These are phyloP conservation scores for Diaporthe sp. DNA, from an alignment of 2,329 filamentous ascomycete species.

Conservation along the genomic window DNA sequence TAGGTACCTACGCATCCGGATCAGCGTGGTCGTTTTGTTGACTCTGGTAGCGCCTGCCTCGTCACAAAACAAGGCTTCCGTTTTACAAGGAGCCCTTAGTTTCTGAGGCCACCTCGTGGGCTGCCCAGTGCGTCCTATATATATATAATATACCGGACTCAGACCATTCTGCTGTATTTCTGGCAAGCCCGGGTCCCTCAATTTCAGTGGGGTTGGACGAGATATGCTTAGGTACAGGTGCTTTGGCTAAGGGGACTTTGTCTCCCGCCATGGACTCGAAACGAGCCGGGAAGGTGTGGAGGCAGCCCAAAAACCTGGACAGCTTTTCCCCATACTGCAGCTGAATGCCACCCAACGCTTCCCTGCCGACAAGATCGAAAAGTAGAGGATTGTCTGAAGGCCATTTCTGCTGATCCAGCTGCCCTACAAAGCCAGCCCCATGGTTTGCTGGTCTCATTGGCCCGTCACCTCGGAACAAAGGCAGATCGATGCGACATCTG, in stretches of 20 bases:
- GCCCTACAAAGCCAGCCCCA: slow-evolving; percentile 14
- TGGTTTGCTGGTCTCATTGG: slow-evolving; percentile 26
- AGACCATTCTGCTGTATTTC: background rate
- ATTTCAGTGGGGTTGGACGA: background rate
- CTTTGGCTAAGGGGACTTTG: background rate
- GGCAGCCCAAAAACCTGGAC: background rate
- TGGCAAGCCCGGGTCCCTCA: background rate
- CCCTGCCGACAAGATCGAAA: background rate
- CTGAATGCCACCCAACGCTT: background rate
- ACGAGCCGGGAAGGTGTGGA: background rate
- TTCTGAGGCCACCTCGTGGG: background rate
- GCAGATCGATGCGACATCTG: slow-evolving; percentile 23
- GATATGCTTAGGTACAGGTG: background rate
- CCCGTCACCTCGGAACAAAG: slow-evolving; percentile 5
- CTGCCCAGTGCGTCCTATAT: background rate
- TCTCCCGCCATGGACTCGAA: background rate
- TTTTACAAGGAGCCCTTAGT: slow-evolving; percentile 19
- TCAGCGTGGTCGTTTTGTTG: background rate
- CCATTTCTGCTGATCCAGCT: slow-evolving; percentile 2
- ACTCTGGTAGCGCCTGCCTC: slow-evolving; percentile 6
- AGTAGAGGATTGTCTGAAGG: background rate
- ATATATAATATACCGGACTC: too few relatives aligned
- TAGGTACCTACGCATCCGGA: background rate
- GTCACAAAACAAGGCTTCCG: slow-evolving; percentile 19
- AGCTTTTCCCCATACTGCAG: background rate